phyloP scores from a whole-genome alignment of 2,329 filamentous ascomycete species.

The Aspergillus ibericus region DNA sequence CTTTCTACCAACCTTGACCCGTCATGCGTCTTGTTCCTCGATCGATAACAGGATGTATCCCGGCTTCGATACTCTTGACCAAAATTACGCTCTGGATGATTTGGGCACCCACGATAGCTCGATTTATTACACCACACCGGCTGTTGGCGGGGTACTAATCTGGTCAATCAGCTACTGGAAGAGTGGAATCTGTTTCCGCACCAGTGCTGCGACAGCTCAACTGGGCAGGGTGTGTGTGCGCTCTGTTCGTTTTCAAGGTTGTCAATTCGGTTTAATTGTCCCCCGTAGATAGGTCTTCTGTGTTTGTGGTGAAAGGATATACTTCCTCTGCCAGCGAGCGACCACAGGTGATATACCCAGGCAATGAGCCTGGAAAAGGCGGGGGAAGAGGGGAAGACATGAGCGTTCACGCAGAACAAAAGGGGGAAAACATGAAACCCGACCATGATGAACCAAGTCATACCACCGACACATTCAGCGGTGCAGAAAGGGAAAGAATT shows the following conservation, averaged over 20 bases:
- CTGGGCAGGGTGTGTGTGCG: constrained; percentile 5
- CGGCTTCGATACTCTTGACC: neutral
- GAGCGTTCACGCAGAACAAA: neutral
- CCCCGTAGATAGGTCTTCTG: constrained; percentile 39
- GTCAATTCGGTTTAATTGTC: constrained; percentile 14
- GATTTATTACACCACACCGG: neutral
- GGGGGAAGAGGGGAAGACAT: neutral
- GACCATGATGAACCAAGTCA: neutral
- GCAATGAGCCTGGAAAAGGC: neutral
- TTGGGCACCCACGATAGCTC: neutral
- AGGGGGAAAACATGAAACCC: neutral
- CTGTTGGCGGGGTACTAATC: neutral
- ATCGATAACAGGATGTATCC: neutral
- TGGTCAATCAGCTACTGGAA: neutral
- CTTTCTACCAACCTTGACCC: neutral
- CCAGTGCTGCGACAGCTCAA: neutral
- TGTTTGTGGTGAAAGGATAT: constrained; percentile 14
- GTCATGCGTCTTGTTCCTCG: neutral
- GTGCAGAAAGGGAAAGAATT: neutral
- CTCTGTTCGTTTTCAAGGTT: constrained; percentile 6
- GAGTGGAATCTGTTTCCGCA: neutral
- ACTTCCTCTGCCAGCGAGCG: constrained; percentile 1
- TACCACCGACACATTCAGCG: neutral
- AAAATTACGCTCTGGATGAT: neutral
- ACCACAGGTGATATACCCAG: constrained; percentile 3